These are phyloP conservation scores for Gypsophila paniculata DNA, from an alignment of 179 eudicot genomes.

Conservation along the genomic window DNA sequence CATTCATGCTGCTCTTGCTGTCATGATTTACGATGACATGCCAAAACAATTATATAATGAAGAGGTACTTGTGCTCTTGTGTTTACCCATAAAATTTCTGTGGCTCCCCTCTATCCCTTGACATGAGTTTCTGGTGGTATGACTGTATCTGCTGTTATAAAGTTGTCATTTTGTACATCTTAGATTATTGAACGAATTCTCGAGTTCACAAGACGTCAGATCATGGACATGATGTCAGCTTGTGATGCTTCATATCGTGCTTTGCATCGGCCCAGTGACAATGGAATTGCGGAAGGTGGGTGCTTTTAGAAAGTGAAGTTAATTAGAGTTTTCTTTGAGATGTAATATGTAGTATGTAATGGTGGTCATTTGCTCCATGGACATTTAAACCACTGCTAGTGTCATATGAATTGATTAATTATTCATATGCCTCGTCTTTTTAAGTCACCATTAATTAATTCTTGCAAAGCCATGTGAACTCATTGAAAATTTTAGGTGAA, in stretches of 20 bases:
- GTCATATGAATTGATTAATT: neutral
- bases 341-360: neutral
- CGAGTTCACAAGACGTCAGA: conserved; percentile 85
- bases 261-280: conserved; percentile 70
- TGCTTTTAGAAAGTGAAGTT: conserved; percentile 6
- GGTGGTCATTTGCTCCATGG: neutral
- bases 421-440: neutral
- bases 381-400: neutral
- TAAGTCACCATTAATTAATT: neutral
- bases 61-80: conserved; percentile 50
- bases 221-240: conserved; percentile 75
- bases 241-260: conserved; percentile 91
- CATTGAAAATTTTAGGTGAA: conserved; percentile 42
- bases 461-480: conserved; percentile 8
- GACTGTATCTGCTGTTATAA: conserved; percentile 7
- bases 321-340: neutral
- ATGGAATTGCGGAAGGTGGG: conserved; percentile 71
- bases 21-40: conserved; percentile 77
- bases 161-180: conserved; percentile 16
- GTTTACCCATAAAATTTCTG: neutral
- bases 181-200: conserved; percentile 91
- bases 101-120: neutral
- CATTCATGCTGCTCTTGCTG: conserved; percentile 80
- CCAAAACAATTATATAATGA: conserved; percentile 88
- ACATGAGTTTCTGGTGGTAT: conserved; percentile 11